Evolutionary conservation across 495 filamentous ascomycete genomes (phyloP).

Genomic region (Aspergillus ostianus): DNA sequence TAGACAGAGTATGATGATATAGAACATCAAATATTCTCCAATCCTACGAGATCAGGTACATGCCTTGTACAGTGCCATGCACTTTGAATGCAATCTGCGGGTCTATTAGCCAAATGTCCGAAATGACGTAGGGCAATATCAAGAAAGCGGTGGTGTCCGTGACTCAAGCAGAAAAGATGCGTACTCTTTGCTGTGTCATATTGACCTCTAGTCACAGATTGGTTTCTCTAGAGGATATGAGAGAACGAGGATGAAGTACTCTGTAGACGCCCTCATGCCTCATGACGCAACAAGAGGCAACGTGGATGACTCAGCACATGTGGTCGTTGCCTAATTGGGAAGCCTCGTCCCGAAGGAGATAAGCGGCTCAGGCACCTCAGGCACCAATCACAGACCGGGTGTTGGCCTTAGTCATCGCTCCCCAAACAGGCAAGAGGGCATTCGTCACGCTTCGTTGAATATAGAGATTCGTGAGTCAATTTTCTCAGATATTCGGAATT

Average conservation of each 20-base stretch:
- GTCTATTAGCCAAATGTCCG: not conserved
- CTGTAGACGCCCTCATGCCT: too few species aligned
- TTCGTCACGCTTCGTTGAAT: too few species aligned
- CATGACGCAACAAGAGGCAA: not conserved
- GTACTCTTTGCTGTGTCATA: not conserved
- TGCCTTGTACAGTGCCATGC: conserved; percentile 54
- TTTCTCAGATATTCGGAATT: too few species aligned
- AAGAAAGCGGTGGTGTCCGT: not conserved
- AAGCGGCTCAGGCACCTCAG: not conserved
- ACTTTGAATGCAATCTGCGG: conserved; percentile 51
- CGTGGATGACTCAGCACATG: not conserved
- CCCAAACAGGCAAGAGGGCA: not conserved
- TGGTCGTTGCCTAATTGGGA: not conserved
- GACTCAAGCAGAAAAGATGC: not conserved
- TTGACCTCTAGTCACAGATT: not conserved
- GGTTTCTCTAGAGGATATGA: not conserved
- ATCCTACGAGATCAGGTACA: conserved; percentile 1
- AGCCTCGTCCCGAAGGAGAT: too few species aligned
- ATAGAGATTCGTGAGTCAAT: too few species aligned
- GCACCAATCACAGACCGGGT: not conserved
- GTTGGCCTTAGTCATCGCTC: not conserved
- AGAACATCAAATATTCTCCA: conserved; percentile 10
- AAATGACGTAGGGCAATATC: conserved; percentile 11
- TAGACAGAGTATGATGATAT: not conserved
- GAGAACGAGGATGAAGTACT: not conserved